Base-by-base conservation (phyloP, 1,284 basidiomycete species). In the Heterobasidion irregulare region DNA sequence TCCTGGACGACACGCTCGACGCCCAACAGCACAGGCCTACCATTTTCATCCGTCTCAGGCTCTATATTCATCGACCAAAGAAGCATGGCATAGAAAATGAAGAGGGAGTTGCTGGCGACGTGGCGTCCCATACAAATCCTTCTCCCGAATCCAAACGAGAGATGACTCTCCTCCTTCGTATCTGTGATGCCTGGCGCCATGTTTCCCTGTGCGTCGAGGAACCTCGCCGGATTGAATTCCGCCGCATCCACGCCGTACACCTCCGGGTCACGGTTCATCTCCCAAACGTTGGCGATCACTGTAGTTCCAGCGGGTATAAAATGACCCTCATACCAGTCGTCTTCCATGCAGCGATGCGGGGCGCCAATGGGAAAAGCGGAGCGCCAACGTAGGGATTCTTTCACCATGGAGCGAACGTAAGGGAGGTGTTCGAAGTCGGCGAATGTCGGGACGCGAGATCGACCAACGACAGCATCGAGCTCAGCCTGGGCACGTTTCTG, bases 41-140 rank as follows among this genome's bases (percentile, higher is more conserved):
- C 60, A n/a, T 36, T 8, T 8, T 53, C 54, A 47, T 62, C 63
- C 19, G 55, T 55, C 12, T 38, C 52, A 45, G 61, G 53, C 1
- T 13, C 35, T n/a, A 71, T 63, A 34, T 66, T 54, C 53, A 68
- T 67, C 8, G 67, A 62, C 70, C 70, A 72, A 1, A 70, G 62
- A 34, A 70, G 52, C 38, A 60, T 58, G 0, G 70, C 68, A 0
- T 63, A 53, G 47, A 65, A 67, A 59, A 72, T 69, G 50, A 64
- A 62, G 18, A 72, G 57, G 2, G 64, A 65, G 38, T 68, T 61
- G 53, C 66, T 65, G 18, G 70, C 71, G 4, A 73, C 62, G 46
- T 72, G 66, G 35, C 66, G 58, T 6, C 70, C 71, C 33, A 59
- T 46, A 43, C 61, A 62, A n/a, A 53, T 57, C 7, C 61, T 53